Evolutionary conservation across 2,329 filamentous ascomycete genomes (phyloP).

Genomic region (Beauveria sp.): DNA sequence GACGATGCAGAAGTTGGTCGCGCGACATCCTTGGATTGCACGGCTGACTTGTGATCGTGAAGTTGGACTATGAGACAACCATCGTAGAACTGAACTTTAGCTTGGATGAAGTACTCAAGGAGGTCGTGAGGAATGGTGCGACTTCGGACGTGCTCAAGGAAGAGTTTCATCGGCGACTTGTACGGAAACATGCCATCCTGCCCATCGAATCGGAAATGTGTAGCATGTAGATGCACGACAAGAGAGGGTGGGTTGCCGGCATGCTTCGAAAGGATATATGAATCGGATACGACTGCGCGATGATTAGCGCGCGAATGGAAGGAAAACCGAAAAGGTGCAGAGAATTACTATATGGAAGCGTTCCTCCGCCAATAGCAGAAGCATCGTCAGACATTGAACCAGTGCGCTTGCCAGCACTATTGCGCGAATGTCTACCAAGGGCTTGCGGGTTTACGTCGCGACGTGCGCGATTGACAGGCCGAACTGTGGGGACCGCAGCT

Average conservation of each 20-base stretch:
- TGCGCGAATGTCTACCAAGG: conserved; percentile 40
- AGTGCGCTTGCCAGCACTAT: conserved; percentile 42
- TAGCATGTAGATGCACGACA: conserved; percentile 75
- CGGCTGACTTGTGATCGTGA: conserved; percentile 72
- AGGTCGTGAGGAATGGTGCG: conserved; percentile 86
- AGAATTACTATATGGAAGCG: conserved; percentile 44
- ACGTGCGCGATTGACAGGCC: conserved; percentile 49
- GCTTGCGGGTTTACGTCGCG: conserved; percentile 45
- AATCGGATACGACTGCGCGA: conserved; percentile 57
- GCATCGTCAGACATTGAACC: conserved; percentile 40
- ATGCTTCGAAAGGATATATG: conserved; percentile 79
- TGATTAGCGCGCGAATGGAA: conserved; percentile 16
- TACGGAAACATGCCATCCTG: conserved; percentile 91
- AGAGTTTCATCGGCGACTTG: conserved; percentile 80
- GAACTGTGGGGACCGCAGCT: conserved; percentile 34
- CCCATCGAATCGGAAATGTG: conserved; percentile 85
- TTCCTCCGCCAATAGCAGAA: conserved; percentile 30
- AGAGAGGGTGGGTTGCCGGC: conserved; percentile 70
- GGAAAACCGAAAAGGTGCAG: background rate
- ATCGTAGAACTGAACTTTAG: conserved; percentile 79
- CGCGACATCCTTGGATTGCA: conserved; percentile 52
- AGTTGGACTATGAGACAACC: conserved; percentile 91
- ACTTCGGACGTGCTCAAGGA: conserved; percentile 67
- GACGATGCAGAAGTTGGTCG: conserved; percentile 44
- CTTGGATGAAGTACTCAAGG: conserved; percentile 65